phyloP scores from a whole-genome alignment of 2,329 filamentous ascomycete genomes.

The Fusarium floridanum region DNA sequence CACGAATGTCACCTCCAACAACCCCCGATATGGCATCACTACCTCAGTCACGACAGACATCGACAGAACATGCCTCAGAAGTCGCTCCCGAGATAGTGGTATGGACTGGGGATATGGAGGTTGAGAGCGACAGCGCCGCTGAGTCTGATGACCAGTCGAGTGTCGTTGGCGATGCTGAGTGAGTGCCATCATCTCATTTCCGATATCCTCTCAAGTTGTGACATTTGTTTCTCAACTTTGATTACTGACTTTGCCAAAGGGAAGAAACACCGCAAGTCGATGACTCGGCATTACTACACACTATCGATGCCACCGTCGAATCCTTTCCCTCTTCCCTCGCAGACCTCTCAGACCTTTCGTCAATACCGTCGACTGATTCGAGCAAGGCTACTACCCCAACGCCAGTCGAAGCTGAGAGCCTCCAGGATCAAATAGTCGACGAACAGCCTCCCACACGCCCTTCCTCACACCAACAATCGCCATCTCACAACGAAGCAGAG shows the following conservation, averaged over 20 bases:
- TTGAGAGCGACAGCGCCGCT: constrained; percentile 33
- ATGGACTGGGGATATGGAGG: constrained; percentile 58
- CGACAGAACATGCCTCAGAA: constrained; percentile 51
- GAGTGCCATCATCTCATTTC: constrained; percentile 35
- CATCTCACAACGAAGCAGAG: constrained; percentile 50
- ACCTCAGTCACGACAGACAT: constrained; percentile 51
- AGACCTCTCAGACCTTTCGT: constrained; percentile 69
- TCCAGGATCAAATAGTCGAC: constrained; percentile 39
- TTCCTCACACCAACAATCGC: constrained; percentile 36
- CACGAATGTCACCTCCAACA: constrained; percentile 47
- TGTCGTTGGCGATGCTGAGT: constrained; percentile 44
- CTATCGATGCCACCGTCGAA: constrained; percentile 46
- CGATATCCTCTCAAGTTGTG: not conserved
- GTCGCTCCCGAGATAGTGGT: constrained; percentile 60
- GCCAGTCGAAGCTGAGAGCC: constrained; percentile 60
- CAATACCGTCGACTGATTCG: constrained; percentile 65
- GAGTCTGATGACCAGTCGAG: constrained; percentile 44
- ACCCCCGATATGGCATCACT: constrained; percentile 41
- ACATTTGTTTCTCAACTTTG: constrained; percentile 4
- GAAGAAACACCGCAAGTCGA: constrained; percentile 37
- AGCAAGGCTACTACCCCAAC: constrained; percentile 76
- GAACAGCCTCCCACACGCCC: constrained; percentile 34
- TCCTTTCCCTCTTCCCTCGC: constrained; percentile 68
- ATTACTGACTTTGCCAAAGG: constrained; percentile 35
- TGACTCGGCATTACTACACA: constrained; percentile 29